Conservation (phyloP, 2,329 filamentous ascomycete species). For the Colletotrichum costaricense region DNA sequence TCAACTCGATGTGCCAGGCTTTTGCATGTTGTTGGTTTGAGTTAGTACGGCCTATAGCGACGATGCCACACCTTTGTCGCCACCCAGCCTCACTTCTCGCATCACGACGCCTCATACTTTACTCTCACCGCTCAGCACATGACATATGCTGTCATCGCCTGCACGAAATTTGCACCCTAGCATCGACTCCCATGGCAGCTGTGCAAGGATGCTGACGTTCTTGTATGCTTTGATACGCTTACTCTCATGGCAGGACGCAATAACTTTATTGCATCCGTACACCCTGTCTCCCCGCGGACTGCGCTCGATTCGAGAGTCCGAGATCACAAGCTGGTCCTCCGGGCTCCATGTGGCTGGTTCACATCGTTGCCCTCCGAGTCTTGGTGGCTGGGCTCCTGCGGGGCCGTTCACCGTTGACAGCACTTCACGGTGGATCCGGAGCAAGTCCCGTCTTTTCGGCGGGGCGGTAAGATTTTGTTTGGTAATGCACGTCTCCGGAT, state of each 20-base stretch:
- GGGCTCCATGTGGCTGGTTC: not conserved
- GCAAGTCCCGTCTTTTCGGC: not conserved
- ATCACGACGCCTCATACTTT: not conserved
- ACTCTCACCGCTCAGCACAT: not conserved
- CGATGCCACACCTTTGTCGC: not conserved
- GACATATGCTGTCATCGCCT: not conserved
- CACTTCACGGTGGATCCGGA: not conserved
- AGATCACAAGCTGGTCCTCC: not conserved
- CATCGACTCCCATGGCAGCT: not conserved
- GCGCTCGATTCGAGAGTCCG: not conserved
- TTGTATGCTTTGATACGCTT: not conserved
- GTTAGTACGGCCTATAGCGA: not conserved
- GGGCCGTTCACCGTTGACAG: not conserved
- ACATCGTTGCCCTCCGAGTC: not conserved
- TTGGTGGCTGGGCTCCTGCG: not conserved
- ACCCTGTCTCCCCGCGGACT: not conserved
- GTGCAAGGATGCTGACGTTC: not conserved
- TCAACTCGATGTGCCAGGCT: not conserved
- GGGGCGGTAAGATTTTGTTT: not conserved
- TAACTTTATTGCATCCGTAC: not conserved
- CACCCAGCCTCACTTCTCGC: not conserved
- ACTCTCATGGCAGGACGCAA: not conserved
- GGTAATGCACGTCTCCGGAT: conserved; percentile 1
- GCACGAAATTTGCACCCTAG: not conserved
- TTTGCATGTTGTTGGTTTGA: not conserved